These are phyloP conservation scores for Fomitiporia mediterranea DNA, from an alignment of 1,284 basidiomycete species.

Conservation along the genomic window DNA sequence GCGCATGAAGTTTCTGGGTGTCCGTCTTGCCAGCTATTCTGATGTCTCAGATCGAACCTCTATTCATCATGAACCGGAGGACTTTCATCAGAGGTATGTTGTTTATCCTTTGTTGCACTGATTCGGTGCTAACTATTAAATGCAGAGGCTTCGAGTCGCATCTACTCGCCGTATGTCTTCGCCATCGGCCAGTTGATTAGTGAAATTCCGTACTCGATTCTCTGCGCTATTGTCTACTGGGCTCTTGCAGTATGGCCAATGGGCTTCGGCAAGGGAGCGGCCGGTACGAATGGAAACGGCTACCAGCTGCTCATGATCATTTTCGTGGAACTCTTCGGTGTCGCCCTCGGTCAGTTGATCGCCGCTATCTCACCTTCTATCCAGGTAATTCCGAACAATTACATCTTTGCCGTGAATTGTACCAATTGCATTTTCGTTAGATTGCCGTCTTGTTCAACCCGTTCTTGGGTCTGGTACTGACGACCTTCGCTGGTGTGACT, in stretches of 20 bases:
- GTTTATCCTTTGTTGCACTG: background rate
- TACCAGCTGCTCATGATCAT: constrained; percentile 72
- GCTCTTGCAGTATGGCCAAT: constrained; percentile 72
- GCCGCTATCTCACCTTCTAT: constrained; percentile 74
- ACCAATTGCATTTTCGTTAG: constrained; percentile 27
- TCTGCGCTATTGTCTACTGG: constrained; percentile 77
- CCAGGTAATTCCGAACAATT: constrained; percentile 35
- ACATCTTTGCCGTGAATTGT: background rate
- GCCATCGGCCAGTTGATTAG: constrained; percentile 79
- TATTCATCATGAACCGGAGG: constrained; percentile 81
- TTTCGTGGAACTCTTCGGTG: constrained; percentile 73
- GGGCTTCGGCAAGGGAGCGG: constrained; percentile 62
- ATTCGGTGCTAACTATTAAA: constrained; percentile 6
- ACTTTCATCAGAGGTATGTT: constrained; percentile 40
- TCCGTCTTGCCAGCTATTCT: constrained; percentile 71
- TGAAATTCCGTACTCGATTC: constrained; percentile 75
- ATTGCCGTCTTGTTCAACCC: constrained; percentile 82
- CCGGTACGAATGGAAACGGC: constrained; percentile 61
- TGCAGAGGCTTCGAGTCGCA: constrained; percentile 64
- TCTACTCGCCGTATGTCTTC: constrained; percentile 79
- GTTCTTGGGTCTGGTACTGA: constrained; percentile 64
- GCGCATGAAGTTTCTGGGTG: constrained; percentile 55
- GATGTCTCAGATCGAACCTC: constrained; percentile 78
- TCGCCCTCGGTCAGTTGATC: constrained; percentile 71
- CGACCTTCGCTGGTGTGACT: constrained; percentile 78